Conservation (phyloP, 306 rosid species). For the Quercus gilva region DNA sequence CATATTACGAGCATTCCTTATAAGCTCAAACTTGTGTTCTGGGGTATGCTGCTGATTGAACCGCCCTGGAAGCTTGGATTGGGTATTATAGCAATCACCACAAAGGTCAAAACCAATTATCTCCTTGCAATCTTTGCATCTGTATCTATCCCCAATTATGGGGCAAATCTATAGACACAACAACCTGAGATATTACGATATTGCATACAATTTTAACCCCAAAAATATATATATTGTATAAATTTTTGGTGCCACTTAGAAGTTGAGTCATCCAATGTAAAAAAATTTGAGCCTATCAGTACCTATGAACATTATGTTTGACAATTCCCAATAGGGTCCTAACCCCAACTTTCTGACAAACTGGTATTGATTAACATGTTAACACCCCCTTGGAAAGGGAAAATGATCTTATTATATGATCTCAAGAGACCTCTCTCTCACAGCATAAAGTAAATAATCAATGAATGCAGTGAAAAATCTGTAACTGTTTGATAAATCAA, state of each 20-base stretch:
- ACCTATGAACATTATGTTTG: background rate
- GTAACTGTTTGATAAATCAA: background rate
- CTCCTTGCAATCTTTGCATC: slow-evolving; percentile 69
- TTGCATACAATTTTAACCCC: background rate
- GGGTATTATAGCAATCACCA: slow-evolving; percentile 56
- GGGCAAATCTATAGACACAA: slow-evolving; percentile 52
- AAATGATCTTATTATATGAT: no score
- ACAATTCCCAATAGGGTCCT: background rate
- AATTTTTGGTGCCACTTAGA: background rate
- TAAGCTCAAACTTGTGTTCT: slow-evolving; percentile 58
- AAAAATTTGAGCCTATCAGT: background rate
- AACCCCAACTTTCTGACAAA: no score
- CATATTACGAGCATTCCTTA: background rate
- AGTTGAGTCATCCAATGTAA: background rate
- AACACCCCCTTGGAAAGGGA: no score
- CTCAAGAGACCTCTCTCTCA: no score
- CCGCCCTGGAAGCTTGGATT: slow-evolving; percentile 80
- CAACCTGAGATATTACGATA: slow-evolving; percentile 6
- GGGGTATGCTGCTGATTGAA: slow-evolving; percentile 91
- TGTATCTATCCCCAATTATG: slow-evolving; percentile 73
- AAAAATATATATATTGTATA: background rate
- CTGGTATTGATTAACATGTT: no score
- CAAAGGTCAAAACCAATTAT: slow-evolving; percentile 76
- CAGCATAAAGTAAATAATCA: no score
- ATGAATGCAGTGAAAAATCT: no score